Evolutionary conservation across 257 asterid species (phyloP).

Genomic region (Rubia yunnanensis): DNA sequence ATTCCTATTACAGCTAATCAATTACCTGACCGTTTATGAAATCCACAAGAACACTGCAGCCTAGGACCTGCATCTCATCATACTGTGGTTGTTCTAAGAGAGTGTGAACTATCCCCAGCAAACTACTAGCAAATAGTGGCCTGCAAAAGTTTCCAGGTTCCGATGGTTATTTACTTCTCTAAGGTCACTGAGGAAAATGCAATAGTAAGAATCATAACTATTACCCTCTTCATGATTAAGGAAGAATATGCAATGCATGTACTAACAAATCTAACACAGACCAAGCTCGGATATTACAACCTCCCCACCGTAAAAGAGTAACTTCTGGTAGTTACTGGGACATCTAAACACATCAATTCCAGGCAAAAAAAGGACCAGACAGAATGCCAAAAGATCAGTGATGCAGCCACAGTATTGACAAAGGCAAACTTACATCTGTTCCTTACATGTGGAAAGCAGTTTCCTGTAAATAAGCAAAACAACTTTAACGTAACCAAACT

Average conservation of each 20-base stretch:
- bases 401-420: not conserved
- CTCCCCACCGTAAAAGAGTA: not conserved
- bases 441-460: constrained; percentile 46
- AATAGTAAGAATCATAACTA: not conserved
- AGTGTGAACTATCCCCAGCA: constrained; percentile 32
- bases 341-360: not conserved
- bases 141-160: constrained; percentile 22
- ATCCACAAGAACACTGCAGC: constrained; percentile 37
- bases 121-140: constrained; percentile 46
- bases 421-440: constrained; percentile 40
- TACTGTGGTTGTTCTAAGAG: constrained; percentile 35
- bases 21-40: constrained; percentile 36
- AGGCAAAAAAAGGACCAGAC: not conserved
- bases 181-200: not conserved
- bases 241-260: not conserved
- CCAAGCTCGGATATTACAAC: not conserved
- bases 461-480: constrained; percentile 35
- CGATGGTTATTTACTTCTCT: not conserved
- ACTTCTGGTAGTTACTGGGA: not conserved
- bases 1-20: constrained; percentile 2
- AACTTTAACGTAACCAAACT: constrained; percentile 36
- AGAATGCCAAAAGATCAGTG: not conserved
- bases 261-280: not conserved
- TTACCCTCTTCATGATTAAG: not conserved
- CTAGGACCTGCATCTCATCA: constrained; percentile 37